Evolutionary conservation across 2,329 filamentous ascomycete genomes (phyloP).

Genomic region (Lasiodiplodia sp.): DNA sequence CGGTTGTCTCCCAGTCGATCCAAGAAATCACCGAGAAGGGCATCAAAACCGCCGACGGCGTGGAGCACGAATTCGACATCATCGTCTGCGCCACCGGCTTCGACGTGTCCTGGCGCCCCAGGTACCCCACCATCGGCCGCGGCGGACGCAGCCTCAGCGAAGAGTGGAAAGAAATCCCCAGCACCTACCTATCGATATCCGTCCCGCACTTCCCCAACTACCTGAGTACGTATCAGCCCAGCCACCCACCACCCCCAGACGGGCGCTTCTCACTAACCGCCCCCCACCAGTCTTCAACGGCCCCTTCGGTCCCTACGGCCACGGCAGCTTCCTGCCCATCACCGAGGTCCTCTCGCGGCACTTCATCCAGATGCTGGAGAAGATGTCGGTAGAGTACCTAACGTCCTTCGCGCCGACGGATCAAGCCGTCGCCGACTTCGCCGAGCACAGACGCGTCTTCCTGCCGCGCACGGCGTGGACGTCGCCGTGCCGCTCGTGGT

Average conservation of each 20-base stretch:
- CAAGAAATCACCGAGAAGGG: conserved; percentile 41
- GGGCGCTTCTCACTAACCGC: conserved; percentile 37
- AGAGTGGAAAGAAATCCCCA: conserved; percentile 28
- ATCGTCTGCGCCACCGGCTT: conserved; percentile 46
- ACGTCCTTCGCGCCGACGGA: conserved; percentile 43
- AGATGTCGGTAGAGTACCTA: conserved; percentile 36
- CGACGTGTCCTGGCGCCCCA: conserved; percentile 39
- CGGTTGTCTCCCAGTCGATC: conserved; percentile 34
- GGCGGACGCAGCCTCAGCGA: conserved; percentile 13
- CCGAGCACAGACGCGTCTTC: conserved; percentile 34
- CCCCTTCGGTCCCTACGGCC: conserved; percentile 26
- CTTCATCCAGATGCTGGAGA: conserved; percentile 1
- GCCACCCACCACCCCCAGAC: conserved; percentile 10
- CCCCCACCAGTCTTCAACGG: neutral
- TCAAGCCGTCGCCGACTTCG: conserved; percentile 43
- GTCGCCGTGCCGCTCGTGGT: conserved; percentile 45
- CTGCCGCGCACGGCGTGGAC: conserved; percentile 43
- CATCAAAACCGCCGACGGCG: conserved; percentile 40
- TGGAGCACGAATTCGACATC: conserved; percentile 42
- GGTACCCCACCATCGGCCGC: conserved; percentile 19
- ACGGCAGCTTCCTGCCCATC: neutral
- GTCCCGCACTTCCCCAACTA: conserved; percentile 27
- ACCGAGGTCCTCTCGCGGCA: neutral
- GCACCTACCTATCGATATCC: conserved; percentile 38
- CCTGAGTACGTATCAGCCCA: conserved; percentile 7